phyloP scores from a whole-genome alignment of 495 filamentous ascomycete species.

The Chaetomium tenue region DNA sequence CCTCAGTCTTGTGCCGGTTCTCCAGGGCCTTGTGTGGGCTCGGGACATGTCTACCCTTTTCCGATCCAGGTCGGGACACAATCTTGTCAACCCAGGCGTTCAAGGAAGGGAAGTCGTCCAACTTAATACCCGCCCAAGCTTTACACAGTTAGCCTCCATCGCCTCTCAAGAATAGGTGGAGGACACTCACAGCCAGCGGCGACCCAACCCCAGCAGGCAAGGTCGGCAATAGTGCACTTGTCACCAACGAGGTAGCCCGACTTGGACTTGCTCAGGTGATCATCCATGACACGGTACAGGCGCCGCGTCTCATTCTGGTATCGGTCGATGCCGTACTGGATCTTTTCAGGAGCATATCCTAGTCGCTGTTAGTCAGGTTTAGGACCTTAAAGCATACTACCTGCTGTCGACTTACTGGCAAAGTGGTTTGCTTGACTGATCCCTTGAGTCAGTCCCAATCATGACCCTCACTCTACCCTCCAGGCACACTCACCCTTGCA shows the following conservation, averaged over 20 bases:
- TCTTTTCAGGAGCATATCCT: constrained; percentile 80
- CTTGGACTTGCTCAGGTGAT: constrained; percentile 60
- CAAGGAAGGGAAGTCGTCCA: constrained; percentile 71
- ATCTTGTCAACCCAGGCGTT: constrained; percentile 67
- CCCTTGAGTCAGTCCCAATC: constrained; percentile 17
- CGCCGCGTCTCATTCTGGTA: constrained; percentile 80
- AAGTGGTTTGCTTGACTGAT: constrained; percentile 79
- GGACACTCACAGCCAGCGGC: constrained; percentile 40
- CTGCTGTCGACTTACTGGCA: constrained; percentile 43
- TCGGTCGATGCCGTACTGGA: constrained; percentile 79
- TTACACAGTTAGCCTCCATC: constrained; percentile 23
- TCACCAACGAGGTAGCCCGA: constrained; percentile 76
- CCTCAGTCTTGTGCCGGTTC: constrained; percentile 39
- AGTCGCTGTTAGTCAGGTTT: background rate
- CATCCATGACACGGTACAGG: constrained; percentile 76
- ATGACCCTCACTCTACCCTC: background rate
- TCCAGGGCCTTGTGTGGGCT: constrained; percentile 60
- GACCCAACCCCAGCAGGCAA: constrained; percentile 78
- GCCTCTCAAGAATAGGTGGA: background rate
- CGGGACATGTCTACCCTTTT: constrained; percentile 80
- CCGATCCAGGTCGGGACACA: constrained; percentile 61
- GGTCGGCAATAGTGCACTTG: constrained; percentile 79
- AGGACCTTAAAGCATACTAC: too few relatives aligned
- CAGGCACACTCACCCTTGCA: constrained; percentile 62
- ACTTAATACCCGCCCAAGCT: constrained; percentile 70